Percentiles rank a stretch among this genome's conserved stretches.
phyloP scores from a whole-genome alignment of 1,284 basidiomycete genomes.

The Earliella scabrosa region DNA sequence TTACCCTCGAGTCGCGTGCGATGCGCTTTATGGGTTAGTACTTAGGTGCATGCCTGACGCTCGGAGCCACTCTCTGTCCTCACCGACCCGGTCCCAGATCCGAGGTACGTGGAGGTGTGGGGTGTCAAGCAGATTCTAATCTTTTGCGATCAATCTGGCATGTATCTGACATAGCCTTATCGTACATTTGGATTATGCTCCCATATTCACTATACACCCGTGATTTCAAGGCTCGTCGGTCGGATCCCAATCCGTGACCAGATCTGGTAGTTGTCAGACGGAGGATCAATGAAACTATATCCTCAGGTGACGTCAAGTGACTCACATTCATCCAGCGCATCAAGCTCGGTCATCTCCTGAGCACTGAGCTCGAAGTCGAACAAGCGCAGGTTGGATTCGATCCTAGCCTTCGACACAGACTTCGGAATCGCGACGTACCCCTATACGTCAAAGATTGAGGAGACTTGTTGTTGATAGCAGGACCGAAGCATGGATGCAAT shows the following conservation, averaged over 20 bases:
- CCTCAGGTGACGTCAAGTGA: neutral
- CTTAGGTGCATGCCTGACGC: no score
- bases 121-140: no score
- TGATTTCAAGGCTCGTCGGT: conserved; percentile 39
- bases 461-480: neutral
- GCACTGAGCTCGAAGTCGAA: conserved; percentile 60
- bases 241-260: conserved; percentile 59
- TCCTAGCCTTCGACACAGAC: conserved; percentile 56
- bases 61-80: no score
- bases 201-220: neutral
- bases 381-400: conserved; percentile 60
- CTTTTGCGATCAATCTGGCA: no score
- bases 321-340: conserved; percentile 58
- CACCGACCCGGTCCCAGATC: no score
- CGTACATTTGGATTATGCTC: neutral
- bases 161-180: no score
- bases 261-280: conserved; percentile 32
- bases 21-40: no score
- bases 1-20: no score
- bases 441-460: conserved; percentile 30
- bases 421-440: conserved; percentile 66
- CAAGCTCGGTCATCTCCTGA: conserved; percentile 55
- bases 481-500: neutral
- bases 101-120: no score
- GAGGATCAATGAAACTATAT: neutral